These are phyloP conservation scores for Floccularia luteovirens DNA, from an alignment of 768 basidiomycete genomes.

Conservation along the genomic window DNA sequence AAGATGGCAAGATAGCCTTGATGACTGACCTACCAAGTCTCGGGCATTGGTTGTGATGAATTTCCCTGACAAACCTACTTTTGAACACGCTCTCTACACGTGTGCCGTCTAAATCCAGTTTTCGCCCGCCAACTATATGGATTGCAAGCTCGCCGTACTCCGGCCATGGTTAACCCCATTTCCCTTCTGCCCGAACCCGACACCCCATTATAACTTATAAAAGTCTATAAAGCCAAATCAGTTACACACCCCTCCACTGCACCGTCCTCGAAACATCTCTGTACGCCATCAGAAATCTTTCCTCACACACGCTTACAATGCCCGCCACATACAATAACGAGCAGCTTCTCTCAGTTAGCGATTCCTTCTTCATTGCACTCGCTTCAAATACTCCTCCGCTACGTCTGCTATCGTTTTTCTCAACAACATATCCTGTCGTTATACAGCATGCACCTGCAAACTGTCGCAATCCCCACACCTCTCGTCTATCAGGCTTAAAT, in stretches of 20 bases:
- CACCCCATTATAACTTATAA: constrained; percentile 2
- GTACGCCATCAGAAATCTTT: not conserved
- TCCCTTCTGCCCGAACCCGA: constrained; percentile 31
- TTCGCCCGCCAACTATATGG: too few species aligned
- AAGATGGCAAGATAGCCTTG: too few species aligned
- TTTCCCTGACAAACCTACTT: too few species aligned
- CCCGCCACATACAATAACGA: constrained; percentile 13
- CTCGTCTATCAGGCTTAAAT: constrained; percentile 30
- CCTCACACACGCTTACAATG: constrained; percentile 3
- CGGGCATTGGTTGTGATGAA: too few species aligned
- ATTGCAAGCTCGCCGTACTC: too few species aligned
- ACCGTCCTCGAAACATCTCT: constrained; percentile 5
- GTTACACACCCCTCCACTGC: constrained; percentile 4
- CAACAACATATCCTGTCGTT: constrained; percentile 23
- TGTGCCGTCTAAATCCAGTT: too few species aligned
- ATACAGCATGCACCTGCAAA: constrained; percentile 32
- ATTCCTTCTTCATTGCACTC: constrained; percentile 29
- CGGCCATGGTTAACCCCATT: constrained; percentile 13
- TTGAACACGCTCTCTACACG: too few species aligned
- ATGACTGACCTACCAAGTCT: too few species aligned
- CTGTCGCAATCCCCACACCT: constrained; percentile 24
- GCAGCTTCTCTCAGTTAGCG: constrained; percentile 23
- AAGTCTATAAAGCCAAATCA: constrained; percentile 14
- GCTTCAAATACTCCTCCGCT: constrained; percentile 22
- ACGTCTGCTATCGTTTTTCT: constrained; percentile 29